Evolutionary conservation across 2,329 filamentous ascomycete genomes (phyloP), one percentile per base, ranked within the genome.

Genomic region (Cadophora malorum): DNA sequence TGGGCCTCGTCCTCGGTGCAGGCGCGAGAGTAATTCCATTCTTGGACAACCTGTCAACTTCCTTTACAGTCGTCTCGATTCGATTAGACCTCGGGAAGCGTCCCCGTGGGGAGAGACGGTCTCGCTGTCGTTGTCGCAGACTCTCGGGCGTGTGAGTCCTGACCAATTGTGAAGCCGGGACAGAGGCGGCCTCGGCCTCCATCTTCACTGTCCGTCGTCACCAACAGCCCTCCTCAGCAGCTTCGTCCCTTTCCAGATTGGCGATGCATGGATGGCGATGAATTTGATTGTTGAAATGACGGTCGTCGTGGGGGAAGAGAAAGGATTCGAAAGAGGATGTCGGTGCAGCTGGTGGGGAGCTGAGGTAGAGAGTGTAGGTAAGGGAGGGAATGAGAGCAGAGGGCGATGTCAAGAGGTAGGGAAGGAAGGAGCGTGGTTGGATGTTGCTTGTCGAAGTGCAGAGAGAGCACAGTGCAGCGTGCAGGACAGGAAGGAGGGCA

Each of bases 71-170:
- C 3, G 73, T 72, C 23, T 74, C 64, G 50, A 69, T 74, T 61
- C 69, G 67, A 65, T 62, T 65, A 10, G 67, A 41, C 67, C 74
- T 76, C 38, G 69, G 69, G 47, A 74, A 74, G 49, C 73, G 72
- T 35, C 76, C 72, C 72, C 77, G 72, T 7, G 76, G 76, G 23
- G 76, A 75, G 33, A 77, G 67, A 64, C 74, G 74, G 70, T 78
- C 76, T 73, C 76, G 75, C 69, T 78, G 77, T 70, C 76, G 76
- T 66, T 76, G 74, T 75, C 77, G 77, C 71, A 78, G 70, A 62
- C 72, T 72, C 66, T 75, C 75, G 56, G 73, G 71, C 33, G 73
- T 73, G 64, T 69, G 75, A 66, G 71, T 69, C 60, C 64, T 66
- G 64, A 67, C 62, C 64, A 69, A 63, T 55, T 66, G 60, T 14